phyloP scores from a whole-genome alignment of 2,329 filamentous ascomycete species.

The Alternaria sp. region DNA sequence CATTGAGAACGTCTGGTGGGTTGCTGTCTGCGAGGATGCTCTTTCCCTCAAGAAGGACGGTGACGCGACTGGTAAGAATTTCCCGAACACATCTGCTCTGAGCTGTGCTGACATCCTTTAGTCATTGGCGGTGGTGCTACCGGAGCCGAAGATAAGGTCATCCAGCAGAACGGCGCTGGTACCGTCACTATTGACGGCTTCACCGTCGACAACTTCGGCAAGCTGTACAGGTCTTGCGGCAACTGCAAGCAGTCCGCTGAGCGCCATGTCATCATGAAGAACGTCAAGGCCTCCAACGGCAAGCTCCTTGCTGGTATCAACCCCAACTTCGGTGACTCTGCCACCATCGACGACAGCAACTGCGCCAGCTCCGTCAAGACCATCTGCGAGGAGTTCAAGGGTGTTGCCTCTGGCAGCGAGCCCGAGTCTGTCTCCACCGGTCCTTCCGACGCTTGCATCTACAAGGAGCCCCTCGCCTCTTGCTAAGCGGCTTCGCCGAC shows the following conservation, averaged over 20 bases:
- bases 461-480: slow-evolving; percentile 22
- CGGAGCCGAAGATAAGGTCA: slow-evolving; percentile 52
- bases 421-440: slow-evolving; percentile 36
- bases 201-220: slow-evolving; percentile 45
- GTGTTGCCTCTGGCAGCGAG: slow-evolving; percentile 40
- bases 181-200: slow-evolving; percentile 50
- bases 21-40: slow-evolving; percentile 51
- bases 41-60: slow-evolving; percentile 44
- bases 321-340: slow-evolving; percentile 61
- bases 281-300: slow-evolving; percentile 53
- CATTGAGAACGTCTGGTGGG: slow-evolving; percentile 54
- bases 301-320: slow-evolving; percentile 61
- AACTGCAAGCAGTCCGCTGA: slow-evolving; percentile 57
- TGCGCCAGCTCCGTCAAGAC: slow-evolving; percentile 39
- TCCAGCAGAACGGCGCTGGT: slow-evolving; percentile 55
- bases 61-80: slow-evolving; percentile 15
- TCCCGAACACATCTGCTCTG: neutral
- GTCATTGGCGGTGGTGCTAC: slow-evolving; percentile 54
- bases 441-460: slow-evolving; percentile 42
- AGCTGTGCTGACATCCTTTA: neutral
- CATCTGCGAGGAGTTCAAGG: slow-evolving; percentile 47
- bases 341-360: slow-evolving; percentile 54
- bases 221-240: slow-evolving; percentile 59
- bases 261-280: slow-evolving; percentile 56
- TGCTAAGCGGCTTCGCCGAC: slow-evolving; percentile 26